Evolutionary conservation across 2,329 filamentous ascomycete species (phyloP).

Genomic region (Phaeophleospora eucalypticola): DNA sequence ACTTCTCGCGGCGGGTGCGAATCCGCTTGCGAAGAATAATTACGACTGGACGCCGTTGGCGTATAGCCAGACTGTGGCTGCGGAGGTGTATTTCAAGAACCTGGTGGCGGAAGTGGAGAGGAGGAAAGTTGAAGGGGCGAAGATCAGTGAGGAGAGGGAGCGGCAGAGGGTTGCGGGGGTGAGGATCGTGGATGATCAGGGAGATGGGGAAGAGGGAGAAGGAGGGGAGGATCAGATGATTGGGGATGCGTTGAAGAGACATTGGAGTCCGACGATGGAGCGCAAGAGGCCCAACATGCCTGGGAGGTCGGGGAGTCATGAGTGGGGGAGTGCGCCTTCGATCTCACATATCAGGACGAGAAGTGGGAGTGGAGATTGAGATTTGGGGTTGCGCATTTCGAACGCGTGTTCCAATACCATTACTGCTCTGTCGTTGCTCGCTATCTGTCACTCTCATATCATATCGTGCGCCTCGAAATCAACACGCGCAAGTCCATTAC

Average conservation of each 20-base stretch:
- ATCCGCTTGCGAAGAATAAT: conserved; percentile 66
- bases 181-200: conserved; percentile 25
- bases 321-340: conserved; percentile 21
- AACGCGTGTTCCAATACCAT: too few relatives aligned
- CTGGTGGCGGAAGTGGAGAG: conserved; percentile 69
- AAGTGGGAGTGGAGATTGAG: conserved; percentile 19
- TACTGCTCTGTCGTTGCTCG: background rate
- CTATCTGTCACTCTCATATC: background rate
- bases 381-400: too few relatives aligned
- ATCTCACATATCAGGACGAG: conserved; percentile 24
- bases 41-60: conserved; percentile 80
- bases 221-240: conserved; percentile 24
- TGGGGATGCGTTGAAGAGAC: conserved; percentile 27
- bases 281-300: conserved; percentile 28
- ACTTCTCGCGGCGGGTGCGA: conserved; percentile 72
- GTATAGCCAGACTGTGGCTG: conserved; percentile 76
- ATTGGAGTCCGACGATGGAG: conserved; percentile 32
- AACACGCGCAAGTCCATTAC: too few relatives aligned
- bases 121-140: conserved; percentile 47
- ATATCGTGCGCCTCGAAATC: background rate
- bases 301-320: conserved; percentile 19
- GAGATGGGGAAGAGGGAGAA: conserved; percentile 8
- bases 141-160: conserved; percentile 30
- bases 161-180: conserved; percentile 28
- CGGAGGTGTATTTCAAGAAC: conserved; percentile 78